Evolutionary conservation across 2,329 filamentous ascomycete species (phyloP).

Genomic region (Pseudopyricularia cyperi): DNA sequence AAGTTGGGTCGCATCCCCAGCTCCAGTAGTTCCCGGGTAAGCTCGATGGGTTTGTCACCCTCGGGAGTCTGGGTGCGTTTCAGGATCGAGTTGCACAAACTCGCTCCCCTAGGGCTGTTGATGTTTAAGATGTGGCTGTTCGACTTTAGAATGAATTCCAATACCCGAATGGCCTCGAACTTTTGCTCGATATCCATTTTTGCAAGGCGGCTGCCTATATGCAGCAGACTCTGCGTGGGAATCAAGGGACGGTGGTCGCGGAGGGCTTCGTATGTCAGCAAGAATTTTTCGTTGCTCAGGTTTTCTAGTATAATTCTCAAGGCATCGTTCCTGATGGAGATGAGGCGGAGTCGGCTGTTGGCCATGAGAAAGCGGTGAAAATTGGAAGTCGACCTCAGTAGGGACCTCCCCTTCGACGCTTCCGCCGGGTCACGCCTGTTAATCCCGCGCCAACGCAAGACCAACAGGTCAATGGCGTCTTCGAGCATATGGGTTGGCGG

Average conservation of each 20-base stretch:
- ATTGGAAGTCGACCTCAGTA: not conserved
- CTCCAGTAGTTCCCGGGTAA: slow-evolving; percentile 43
- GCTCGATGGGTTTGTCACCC: slow-evolving; percentile 26
- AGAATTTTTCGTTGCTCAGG: not conserved
- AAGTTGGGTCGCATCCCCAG: slow-evolving; percentile 51
- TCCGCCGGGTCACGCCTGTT: not conserved
- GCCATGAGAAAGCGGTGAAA: not conserved
- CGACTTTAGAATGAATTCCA: slow-evolving; percentile 19
- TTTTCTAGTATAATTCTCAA: not conserved
- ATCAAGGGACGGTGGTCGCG: not conserved
- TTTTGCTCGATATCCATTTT: slow-evolving; percentile 19
- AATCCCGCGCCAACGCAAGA: slow-evolving; percentile 2
- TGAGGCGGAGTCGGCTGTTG: not conserved
- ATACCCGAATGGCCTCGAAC: slow-evolving; percentile 26
- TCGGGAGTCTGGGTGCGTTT: slow-evolving; percentile 20
- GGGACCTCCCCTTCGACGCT: not conserved
- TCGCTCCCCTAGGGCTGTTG: slow-evolving; percentile 32
- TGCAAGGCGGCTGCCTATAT: slow-evolving; percentile 34
- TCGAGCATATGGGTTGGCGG: slow-evolving; percentile 21
- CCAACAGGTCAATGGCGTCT: slow-evolving; percentile 21
- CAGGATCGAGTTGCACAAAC: slow-evolving; percentile 48
- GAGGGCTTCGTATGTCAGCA: not conserved
- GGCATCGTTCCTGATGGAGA: not conserved
- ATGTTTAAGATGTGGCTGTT: slow-evolving; percentile 14
- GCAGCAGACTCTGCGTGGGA: slow-evolving; percentile 13